These are phyloP conservation scores for Colletotrichum trifolii DNA, from an alignment of 2,329 filamentous ascomycete genomes.

Conservation along the genomic window DNA sequence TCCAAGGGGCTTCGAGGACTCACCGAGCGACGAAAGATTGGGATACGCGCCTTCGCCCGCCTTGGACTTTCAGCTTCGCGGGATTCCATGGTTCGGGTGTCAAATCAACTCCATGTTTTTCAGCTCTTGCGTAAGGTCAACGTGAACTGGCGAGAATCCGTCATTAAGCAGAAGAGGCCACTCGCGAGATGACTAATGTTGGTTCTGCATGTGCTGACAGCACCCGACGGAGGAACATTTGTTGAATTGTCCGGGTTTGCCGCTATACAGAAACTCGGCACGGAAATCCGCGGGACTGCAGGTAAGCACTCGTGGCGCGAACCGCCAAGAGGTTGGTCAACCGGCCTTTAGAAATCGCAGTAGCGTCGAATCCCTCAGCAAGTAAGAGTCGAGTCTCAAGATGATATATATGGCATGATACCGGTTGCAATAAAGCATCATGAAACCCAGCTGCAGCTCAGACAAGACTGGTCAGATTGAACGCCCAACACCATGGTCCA, in stretches of 20 bases:
- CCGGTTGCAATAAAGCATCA: no score
- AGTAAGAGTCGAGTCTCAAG: no score
- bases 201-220: neutral
- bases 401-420: no score
- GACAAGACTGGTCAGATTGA: neutral
- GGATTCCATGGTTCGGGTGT: slow-evolving; percentile 29
- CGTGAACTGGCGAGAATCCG: neutral
- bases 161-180: neutral
- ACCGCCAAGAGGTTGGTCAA: no score
- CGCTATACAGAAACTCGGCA: neutral
- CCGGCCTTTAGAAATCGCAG: no score
- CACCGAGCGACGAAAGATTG: slow-evolving; percentile 42
- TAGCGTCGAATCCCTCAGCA: no score
- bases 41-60: slow-evolving; percentile 21
- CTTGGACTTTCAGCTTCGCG: slow-evolving; percentile 28
- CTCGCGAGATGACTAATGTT: neutral
- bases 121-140: neutral
- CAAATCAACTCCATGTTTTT: neutral
- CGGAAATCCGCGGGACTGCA: no score
- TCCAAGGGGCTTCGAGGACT: slow-evolving; percentile 4
- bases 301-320: no score
- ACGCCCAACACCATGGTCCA: slow-evolving; percentile 26
- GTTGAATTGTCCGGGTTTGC: neutral
- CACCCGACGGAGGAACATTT: neutral
- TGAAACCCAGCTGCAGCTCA: neutral